Conservation (phyloP, 306 rosid genomes). For the Clitoria ternatea region DNA sequence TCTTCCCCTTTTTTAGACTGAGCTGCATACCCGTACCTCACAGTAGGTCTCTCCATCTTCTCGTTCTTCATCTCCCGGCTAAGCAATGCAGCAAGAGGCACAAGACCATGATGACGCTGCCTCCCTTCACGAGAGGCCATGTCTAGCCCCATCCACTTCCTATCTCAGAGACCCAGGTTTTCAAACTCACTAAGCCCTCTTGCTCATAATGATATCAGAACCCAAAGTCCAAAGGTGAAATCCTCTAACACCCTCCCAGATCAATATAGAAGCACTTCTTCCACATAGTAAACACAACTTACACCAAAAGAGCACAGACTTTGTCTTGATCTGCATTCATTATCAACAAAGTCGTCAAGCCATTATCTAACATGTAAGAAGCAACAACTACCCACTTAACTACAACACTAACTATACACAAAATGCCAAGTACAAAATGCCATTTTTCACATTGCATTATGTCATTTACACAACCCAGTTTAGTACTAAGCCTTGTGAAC, state of each 20-base stretch:
- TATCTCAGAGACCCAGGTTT: not conserved
- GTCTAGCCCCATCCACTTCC: constrained; percentile 10
- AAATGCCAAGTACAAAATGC: not conserved
- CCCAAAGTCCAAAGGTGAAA: not conserved
- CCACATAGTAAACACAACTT: not conserved
- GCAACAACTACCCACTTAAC: not conserved
- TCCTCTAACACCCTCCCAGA: not conserved
- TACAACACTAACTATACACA: not conserved
- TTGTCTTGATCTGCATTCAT: constrained; percentile 31
- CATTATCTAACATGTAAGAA: constrained; percentile 27
- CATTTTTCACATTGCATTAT: not conserved
- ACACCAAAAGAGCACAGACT: not conserved
- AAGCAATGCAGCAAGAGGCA: constrained; percentile 71
- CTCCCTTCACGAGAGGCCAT: constrained; percentile 59
- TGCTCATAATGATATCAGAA: constrained; percentile 28
- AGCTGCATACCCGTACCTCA: constrained; percentile 62
- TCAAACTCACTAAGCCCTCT: constrained; percentile 14
- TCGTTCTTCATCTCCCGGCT: constrained; percentile 64
- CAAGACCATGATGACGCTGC: constrained; percentile 52
- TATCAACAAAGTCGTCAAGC: constrained; percentile 17
- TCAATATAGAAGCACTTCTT: not conserved
- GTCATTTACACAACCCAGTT: not conserved
- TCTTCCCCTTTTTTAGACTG: constrained; percentile 82
- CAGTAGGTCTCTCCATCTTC: constrained; percentile 73
- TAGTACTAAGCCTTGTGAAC: not conserved